These are phyloP conservation scores for Lachnellula occidentalis DNA, from an alignment of 2,329 filamentous ascomycete species.

Conservation along the genomic window DNA sequence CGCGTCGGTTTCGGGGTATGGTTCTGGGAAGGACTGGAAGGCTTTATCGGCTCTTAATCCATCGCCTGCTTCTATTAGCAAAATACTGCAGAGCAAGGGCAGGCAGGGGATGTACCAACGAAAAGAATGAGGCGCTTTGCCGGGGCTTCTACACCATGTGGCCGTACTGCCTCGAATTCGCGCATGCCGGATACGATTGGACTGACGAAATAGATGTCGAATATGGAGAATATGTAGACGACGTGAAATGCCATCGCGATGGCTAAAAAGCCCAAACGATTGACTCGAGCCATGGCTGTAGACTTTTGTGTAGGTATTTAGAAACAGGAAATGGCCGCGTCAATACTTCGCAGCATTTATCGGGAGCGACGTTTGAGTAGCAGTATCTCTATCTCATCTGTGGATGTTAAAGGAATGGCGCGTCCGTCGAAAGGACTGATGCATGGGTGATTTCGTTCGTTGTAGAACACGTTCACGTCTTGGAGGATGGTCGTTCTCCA, in stretches of 20 bases:
- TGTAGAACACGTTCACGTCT: conserved; percentile 10
- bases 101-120: conserved; percentile 58
- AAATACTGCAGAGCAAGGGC: conserved; percentile 4
- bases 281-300: conserved; percentile 46
- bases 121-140: conserved; percentile 89
- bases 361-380: not conserved
- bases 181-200: conserved; percentile 96
- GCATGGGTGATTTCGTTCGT: conserved; percentile 9
- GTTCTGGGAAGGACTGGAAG: conserved; percentile 88
- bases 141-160: conserved; percentile 58
- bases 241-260: conserved; percentile 90
- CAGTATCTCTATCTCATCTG: conserved; percentile 7
- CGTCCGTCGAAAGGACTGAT: conserved; percentile 24
- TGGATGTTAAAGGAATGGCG: conserved; percentile 27
- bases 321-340: not conserved
- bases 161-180: conserved; percentile 65
- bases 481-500: not conserved
- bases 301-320: not conserved
- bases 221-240: conserved; percentile 91
- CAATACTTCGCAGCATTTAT: not conserved
- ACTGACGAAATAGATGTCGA: conserved; percentile 98
- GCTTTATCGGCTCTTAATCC: conserved; percentile 96
- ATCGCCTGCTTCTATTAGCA: conserved; percentile 54
- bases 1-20: conserved; percentile 61
- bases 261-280: conserved; percentile 76